Base-by-base conservation (phyloP, 768 basidiomycete genomes). In the Lepiota brunneoincarnata region DNA sequence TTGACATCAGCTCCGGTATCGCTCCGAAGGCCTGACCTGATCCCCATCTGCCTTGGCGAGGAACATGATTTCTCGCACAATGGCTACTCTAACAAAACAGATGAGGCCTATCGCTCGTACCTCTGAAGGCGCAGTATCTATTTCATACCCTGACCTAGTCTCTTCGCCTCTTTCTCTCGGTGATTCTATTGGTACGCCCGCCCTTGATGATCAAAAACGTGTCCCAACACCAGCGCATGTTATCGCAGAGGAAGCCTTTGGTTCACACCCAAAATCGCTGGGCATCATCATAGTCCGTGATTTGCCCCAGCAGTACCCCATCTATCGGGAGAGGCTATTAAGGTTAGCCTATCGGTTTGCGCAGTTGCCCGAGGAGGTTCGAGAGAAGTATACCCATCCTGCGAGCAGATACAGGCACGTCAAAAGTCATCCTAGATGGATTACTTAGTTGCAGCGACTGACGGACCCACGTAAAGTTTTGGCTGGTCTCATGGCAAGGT, bases 401-500 rank as follows among this genome's bases (percentile, higher is more conserved):
- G 71, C 69, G 21, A 89, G 84, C 60, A 81, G 79, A 53, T 97
- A 92, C 64, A 89, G 89, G 88, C 89, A 57, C 47, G 78, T 65
- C 10, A 9, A 20, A 47, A n/a, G 37, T 20, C 41, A 6, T 48
- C 17, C 39, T 23, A 31, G 35, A 15, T 9, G 31, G 4, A 9
- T 9, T 1, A 31, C 28, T 40, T 45, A 49, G 24, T 36, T 46
- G 17, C n/a, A 37, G 11, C 18, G 37, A 41, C 24, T 47, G n/a
- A 56, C 14, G 23, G 43, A 37, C 41, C 31, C 17, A 45, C 24
- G 10, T 48, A 3, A 28, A 90, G 87, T 66, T 98, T 94, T 68
- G 96, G 96, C n/a, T 98, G 96, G 96, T 91, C 89, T 40, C 91
- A 96, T 70, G 96, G 96, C 51, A 97, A 98, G 79, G 89, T 85